A percentile compares a stretch with the other conserved stretches of the same genome.
Conservation (phyloP, 495 filamentous ascomycete species). For the Massariosphaeria phaeospora region DNA sequence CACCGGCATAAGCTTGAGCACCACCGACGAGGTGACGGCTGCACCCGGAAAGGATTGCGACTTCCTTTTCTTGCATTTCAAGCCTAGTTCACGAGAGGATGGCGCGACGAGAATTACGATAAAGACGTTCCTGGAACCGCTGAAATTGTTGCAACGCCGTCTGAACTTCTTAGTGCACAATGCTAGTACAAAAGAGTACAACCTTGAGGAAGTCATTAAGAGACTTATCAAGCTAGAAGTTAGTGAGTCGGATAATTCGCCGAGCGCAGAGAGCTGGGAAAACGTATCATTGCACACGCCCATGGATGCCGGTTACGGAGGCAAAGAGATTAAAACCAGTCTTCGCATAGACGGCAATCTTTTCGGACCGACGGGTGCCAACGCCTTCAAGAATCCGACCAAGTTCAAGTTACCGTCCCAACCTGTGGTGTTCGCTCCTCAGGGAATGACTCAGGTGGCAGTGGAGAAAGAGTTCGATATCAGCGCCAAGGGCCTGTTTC, state of each 20-base stretch:
- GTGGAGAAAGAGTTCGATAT: conserved; percentile 78
- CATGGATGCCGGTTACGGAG: conserved; percentile 47
- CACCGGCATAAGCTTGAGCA: conserved; percentile 64
- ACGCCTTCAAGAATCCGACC: conserved; percentile 48
- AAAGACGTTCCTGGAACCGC: conserved; percentile 86
- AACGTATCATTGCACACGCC: conserved; percentile 66
- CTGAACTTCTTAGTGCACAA: conserved; percentile 80
- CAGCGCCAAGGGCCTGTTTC: conserved; percentile 88
- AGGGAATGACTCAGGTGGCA: conserved; percentile 64
- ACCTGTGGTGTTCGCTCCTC: conserved; percentile 76
- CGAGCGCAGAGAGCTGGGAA: conserved; percentile 90
- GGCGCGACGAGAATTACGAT: conserved; percentile 70
- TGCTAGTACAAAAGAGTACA: conserved; percentile 50
- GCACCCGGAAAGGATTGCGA: conserved; percentile 88
- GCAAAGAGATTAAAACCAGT: conserved; percentile 53
- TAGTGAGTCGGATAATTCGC: conserved; percentile 56
- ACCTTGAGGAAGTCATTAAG: conserved; percentile 60
- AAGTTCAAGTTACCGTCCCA: conserved; percentile 83
- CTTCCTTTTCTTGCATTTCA: conserved; percentile 83
- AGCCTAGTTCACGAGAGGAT: conserved; percentile 54
- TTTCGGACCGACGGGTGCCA: conserved; percentile 40
- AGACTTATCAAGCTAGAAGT: conserved; percentile 64
- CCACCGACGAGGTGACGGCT: conserved; percentile 80
- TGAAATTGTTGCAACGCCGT: conserved; percentile 73
- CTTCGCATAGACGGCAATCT: conserved; percentile 61